phyloP scores from a whole-genome alignment of 1,284 basidiomycete genomes.

The Lentinula novae-zelandiae region DNA sequence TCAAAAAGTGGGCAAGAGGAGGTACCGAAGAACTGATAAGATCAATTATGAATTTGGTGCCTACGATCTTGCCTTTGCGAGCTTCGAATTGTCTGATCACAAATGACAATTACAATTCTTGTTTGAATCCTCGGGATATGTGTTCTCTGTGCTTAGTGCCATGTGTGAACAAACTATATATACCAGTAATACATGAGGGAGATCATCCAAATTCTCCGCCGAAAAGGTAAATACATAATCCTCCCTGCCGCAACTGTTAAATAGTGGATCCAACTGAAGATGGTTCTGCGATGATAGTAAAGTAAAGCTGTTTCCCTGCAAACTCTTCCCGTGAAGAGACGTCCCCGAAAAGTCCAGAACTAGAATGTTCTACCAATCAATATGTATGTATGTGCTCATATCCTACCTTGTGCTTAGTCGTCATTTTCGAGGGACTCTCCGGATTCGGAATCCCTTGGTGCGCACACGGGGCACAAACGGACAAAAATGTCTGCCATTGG shows the following conservation, averaged over 20 bases:
- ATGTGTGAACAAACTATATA: neutral
- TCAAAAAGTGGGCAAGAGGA: neutral
- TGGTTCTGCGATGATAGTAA: neutral
- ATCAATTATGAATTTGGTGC: conserved; percentile 98
- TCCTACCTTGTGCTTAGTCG: neutral
- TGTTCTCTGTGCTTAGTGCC: neutral
- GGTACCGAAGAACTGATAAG: conserved; percentile 83
- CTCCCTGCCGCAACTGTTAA: neutral
- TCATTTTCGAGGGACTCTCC: neutral
- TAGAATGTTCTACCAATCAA: neutral
- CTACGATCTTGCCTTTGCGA: conserved; percentile 92
- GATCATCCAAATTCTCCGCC: conserved; percentile 3
- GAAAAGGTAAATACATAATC: neutral
- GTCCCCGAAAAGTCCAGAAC: neutral
- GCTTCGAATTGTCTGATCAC: conserved; percentile 56
- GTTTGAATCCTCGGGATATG: neutral
- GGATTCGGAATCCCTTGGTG: conserved; percentile 25
- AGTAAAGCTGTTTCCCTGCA: neutral
- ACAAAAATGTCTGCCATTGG: conserved; percentile 69
- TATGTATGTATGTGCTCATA: neutral
- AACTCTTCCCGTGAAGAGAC: neutral
- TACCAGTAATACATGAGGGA: neutral
- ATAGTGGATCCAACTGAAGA: neutral
- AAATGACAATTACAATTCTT: conserved; percentile 2
- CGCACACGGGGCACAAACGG: conserved; percentile 58